Conservation (phyloP, 108 stramenopile species). For the Skeletonema costatum region DNA sequence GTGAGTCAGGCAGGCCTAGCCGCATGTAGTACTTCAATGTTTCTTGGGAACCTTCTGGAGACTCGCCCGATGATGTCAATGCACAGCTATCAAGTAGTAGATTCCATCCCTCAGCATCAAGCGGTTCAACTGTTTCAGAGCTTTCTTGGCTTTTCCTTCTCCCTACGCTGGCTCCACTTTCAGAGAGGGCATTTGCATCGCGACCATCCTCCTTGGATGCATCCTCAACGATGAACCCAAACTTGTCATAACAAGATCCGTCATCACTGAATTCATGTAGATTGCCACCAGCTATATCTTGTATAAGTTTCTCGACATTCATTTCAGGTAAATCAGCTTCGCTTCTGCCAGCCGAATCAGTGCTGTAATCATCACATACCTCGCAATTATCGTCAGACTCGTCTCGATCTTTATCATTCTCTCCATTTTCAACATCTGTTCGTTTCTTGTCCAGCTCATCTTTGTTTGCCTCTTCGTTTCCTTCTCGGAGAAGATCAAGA, state of each 20-base stretch:
- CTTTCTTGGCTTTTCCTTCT: neutral
- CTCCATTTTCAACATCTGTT: neutral
- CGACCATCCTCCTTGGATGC: neutral
- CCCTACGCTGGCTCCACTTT: neutral
- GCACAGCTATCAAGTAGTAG: constrained; percentile 5
- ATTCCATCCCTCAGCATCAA: neutral
- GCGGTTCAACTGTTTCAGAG: neutral
- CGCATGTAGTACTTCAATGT: constrained; percentile 22
- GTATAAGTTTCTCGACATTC: neutral
- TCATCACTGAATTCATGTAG: neutral
- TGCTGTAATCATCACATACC: neutral
- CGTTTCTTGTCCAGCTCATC: neutral
- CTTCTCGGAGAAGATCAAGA: neutral
- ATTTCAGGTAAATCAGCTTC: neutral
- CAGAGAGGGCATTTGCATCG: neutral
- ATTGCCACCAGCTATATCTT: constrained; percentile 1
- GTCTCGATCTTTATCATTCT: neutral
- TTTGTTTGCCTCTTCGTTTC: neutral
- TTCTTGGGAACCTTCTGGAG: constrained; percentile 3
- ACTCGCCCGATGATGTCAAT: neutral
- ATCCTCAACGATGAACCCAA: constrained; percentile 13
- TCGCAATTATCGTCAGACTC: neutral
- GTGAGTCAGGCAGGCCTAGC: constrained; percentile 13
- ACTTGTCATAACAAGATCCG: constrained; percentile 11
- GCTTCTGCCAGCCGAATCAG: neutral